phyloP scores from a whole-genome alignment of 2,329 filamentous ascomycete species.

The Monosporascus cannonballus region DNA sequence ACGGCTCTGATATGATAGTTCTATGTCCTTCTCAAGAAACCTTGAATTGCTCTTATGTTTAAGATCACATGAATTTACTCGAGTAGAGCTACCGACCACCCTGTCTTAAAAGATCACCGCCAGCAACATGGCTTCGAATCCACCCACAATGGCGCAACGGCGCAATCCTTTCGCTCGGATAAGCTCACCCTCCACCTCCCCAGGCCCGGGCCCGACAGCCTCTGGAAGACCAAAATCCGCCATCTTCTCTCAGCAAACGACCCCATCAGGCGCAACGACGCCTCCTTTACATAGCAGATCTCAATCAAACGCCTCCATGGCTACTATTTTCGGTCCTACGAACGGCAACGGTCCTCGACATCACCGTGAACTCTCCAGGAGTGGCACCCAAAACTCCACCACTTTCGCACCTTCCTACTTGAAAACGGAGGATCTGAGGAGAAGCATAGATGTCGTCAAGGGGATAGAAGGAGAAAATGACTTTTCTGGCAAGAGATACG shows the following conservation, averaged over 20 bases:
- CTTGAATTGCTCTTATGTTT: background rate
- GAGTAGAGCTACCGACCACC: no score
- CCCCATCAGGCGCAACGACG: constrained; percentile 32
- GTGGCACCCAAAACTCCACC: constrained; percentile 57
- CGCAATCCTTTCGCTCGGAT: constrained; percentile 74
- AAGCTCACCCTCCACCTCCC: constrained; percentile 62
- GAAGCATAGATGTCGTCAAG: constrained; percentile 48
- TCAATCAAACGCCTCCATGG: constrained; percentile 56
- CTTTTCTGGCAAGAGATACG: constrained; percentile 97
- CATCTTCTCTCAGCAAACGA: constrained; percentile 58
- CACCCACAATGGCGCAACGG: constrained; percentile 60
- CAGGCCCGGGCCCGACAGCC: constrained; percentile 30
- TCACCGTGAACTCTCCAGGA: constrained; percentile 55
- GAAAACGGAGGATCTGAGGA: constrained; percentile 71
- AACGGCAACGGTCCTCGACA: constrained; percentile 31
- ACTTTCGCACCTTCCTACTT: constrained; percentile 98
- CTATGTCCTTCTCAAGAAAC: background rate
- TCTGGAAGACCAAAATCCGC: constrained; percentile 66
- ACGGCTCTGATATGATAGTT: background rate
- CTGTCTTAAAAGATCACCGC: constrained; percentile 4
- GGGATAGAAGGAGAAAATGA: constrained; percentile 97
- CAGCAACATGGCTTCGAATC: constrained; percentile 44
- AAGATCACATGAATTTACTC: background rate
- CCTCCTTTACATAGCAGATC: constrained; percentile 58
- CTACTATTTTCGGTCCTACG: constrained; percentile 33